phyloP scores from a whole-genome alignment of 345 rosid species.

The rapeseed (Brassica napus) region DNA sequence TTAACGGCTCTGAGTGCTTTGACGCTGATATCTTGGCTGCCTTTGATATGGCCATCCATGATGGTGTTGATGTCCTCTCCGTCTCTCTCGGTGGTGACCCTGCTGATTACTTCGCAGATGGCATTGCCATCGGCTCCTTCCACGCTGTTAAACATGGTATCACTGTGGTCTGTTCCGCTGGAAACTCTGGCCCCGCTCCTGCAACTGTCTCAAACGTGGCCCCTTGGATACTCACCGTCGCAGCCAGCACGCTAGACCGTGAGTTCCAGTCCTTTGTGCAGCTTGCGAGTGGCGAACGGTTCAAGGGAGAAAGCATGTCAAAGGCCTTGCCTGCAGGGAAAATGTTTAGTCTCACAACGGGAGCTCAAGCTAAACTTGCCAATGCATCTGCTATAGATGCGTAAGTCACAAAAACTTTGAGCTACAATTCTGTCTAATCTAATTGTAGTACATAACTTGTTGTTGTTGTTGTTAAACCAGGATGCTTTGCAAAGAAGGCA shows the following conservation, averaged over 20 bases:
- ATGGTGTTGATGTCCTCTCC: slow-evolving; percentile 47
- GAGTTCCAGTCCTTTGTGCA: slow-evolving; percentile 44
- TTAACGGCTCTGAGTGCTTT: slow-evolving; percentile 28
- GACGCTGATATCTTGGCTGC: slow-evolving; percentile 46
- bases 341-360: slow-evolving; percentile 11
- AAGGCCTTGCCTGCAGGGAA: slow-evolving; percentile 34
- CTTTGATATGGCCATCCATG: slow-evolving; percentile 45
- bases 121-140: slow-evolving; percentile 15
- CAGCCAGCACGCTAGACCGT: slow-evolving; percentile 19
- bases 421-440: neutral
- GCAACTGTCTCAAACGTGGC: slow-evolving; percentile 13
- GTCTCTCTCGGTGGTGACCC: slow-evolving; percentile 33
- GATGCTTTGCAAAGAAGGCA: slow-evolving; percentile 21
- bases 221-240: slow-evolving; percentile 14
- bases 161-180: slow-evolving; percentile 22
- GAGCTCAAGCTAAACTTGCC: slow-evolving; percentile 18
- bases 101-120: slow-evolving; percentile 1
- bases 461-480: neutral
- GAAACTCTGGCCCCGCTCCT: neutral
- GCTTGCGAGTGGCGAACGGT: slow-evolving; percentile 43
- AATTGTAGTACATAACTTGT: neutral
- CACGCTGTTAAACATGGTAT: slow-evolving; percentile 19
- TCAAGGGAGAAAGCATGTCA: slow-evolving; percentile 52
- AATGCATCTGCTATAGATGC: slow-evolving; percentile 12
- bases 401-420: neutral